These are phyloP conservation scores for Aspergillus latus DNA, from an alignment of 2,329 filamentous ascomycete genomes.

Conservation along the genomic window DNA sequence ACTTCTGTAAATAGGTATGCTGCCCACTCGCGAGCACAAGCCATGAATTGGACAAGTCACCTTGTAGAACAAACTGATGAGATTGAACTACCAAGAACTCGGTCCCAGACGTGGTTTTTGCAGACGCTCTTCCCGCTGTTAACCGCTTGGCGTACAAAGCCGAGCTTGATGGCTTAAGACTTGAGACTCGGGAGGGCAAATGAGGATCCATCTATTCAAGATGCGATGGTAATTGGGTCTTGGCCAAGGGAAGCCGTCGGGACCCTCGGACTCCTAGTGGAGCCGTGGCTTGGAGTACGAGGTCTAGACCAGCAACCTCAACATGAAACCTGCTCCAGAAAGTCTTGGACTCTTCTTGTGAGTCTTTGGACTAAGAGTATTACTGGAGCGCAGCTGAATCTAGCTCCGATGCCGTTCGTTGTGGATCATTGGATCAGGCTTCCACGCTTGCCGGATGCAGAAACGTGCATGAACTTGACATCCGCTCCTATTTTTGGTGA, in stretches of 20 bases:
- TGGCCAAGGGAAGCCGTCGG: neutral
- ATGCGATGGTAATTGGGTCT: neutral
- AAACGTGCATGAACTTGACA: constrained; percentile 4
- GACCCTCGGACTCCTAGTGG: neutral
- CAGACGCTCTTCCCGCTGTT: neutral
- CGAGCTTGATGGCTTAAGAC: neutral
- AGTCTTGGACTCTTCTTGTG: neutral
- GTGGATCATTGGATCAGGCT: too few relatives aligned
- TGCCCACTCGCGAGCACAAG: too few relatives aligned
- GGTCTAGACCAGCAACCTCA: neutral
- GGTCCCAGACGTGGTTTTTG: neutral
- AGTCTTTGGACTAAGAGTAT: neutral
- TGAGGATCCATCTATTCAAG: neutral
- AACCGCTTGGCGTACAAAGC: neutral
- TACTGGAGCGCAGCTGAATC: neutral
- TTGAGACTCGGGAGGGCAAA: too few relatives aligned
- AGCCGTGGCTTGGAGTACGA: neutral
- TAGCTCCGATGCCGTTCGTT: neutral
- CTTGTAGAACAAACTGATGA: neutral
- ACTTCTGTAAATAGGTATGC: too few relatives aligned
- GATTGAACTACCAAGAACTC: neutral
- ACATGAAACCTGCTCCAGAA: constrained; percentile 3
- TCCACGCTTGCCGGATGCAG: neutral
- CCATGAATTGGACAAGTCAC: neutral
- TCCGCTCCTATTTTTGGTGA: constrained; percentile 18